These are phyloP conservation scores for Kazachstania sp. DNA, from an alignment of 1,139 yeast species.

Conservation along the genomic window DNA sequence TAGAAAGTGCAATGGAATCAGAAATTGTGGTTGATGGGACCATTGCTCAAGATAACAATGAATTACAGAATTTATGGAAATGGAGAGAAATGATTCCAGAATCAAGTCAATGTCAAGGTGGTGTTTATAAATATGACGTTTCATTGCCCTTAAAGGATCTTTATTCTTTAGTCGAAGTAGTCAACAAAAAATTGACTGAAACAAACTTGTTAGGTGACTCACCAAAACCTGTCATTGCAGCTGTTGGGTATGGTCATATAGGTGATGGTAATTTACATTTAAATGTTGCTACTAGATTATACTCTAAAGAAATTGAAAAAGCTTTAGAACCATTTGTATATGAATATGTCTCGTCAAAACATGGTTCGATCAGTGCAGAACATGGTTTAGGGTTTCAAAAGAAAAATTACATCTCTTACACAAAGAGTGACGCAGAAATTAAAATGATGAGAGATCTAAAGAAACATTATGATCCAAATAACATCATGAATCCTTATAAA, in stretches of 20 bases:
- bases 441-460: conserved; percentile 68
- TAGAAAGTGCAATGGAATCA: conserved; percentile 76
- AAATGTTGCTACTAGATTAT: conserved; percentile 82
- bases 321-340: conserved; percentile 87
- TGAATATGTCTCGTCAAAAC: conserved; percentile 69
- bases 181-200: conserved; percentile 47
- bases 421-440: conserved; percentile 65
- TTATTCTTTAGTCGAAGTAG: conserved; percentile 73
- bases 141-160: conserved; percentile 74
- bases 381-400: conserved; percentile 97
- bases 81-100: conserved; percentile 96
- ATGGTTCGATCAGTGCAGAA: conserved; percentile 92
- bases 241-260: conserved; percentile 91
- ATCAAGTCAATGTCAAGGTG: conserved; percentile 77
- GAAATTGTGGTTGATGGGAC: conserved; percentile 85
- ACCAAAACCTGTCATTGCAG: conserved; percentile 62
- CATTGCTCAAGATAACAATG: conserved; percentile 91
- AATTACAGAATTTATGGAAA: conserved; percentile 72
- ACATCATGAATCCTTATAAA: conserved; percentile 88
- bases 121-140: conserved; percentile 94
- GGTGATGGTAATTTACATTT: conserved; percentile 95
- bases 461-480: conserved; percentile 78
- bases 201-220: conserved; percentile 59
- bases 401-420: conserved; percentile 76
- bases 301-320: conserved; percentile 65